Conservation (phyloP, 129 eudicot species). For the Rutidosis leptorrhynchoides region DNA sequence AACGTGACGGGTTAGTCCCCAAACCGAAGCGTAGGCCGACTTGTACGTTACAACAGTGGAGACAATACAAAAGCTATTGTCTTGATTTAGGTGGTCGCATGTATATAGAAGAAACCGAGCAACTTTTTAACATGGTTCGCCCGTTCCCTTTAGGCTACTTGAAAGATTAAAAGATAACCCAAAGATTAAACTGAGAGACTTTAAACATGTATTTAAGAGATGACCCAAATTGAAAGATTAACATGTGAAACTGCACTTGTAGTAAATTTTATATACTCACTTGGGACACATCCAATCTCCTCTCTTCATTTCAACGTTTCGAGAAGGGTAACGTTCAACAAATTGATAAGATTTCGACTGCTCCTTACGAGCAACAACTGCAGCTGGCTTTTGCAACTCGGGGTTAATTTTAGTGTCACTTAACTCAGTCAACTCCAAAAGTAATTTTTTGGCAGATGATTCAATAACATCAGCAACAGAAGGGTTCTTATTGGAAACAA, state of each 20-base stretch:
- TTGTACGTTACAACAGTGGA: no score
- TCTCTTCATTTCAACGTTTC: constrained; percentile 53
- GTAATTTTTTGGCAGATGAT: constrained; percentile 68
- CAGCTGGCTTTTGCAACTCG: constrained; percentile 42
- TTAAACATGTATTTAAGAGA: no score
- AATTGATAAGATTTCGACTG: constrained; percentile 33
- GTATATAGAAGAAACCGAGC: neutral
- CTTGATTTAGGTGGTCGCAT: neutral
- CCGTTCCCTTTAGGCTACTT: no score
- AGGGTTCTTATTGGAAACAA: constrained; percentile 42
- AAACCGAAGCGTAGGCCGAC: no score
- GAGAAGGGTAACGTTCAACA: constrained; percentile 23
- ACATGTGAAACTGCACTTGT: neutral
- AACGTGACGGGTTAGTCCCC: no score
- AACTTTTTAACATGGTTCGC: neutral
- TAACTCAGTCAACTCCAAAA: constrained; percentile 64
- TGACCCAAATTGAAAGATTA: neutral
- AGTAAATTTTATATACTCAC: constrained; percentile 41
- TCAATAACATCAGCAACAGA: constrained; percentile 51
- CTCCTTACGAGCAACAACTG: constrained; percentile 35
- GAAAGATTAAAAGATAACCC: no score
- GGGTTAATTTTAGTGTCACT: constrained; percentile 57
- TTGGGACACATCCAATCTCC: constrained; percentile 85
- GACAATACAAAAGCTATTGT: neutral
- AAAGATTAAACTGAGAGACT: no score